phyloP scores from a whole-genome alignment of 768 basidiomycete species.

The Rhodotorula paludigena region DNA sequence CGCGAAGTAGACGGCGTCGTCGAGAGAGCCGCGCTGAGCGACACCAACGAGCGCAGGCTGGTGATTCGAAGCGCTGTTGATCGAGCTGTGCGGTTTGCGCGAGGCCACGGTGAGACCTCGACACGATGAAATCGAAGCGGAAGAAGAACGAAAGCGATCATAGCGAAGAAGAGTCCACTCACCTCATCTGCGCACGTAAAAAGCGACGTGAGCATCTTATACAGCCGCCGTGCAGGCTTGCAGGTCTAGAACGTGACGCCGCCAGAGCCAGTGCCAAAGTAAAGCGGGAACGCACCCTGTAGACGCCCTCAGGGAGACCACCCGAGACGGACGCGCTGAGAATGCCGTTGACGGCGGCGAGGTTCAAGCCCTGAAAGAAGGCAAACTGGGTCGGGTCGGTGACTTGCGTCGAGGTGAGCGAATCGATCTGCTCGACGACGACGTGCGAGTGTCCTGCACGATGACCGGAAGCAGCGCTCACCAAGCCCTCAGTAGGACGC shows the following conservation, averaged over 20 bases:
- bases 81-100: conserved; percentile 35
- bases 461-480: too few relatives aligned
- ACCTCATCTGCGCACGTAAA: too few relatives aligned
- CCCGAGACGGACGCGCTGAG: conserved; percentile 55
- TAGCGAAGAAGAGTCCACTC: too few relatives aligned
- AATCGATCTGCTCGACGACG: conserved; percentile 54
- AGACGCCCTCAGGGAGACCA: conserved; percentile 59
- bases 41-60: conserved; percentile 50
- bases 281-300: conserved; percentile 52
- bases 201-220: too few relatives aligned
- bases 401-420: conserved; percentile 52
- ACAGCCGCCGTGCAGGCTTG: too few relatives aligned
- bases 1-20: conserved; percentile 57
- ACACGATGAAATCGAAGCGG: neutral
- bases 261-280: too few relatives aligned
- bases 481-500: too few relatives aligned
- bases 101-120: neutral
- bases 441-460: conserved; percentile 55
- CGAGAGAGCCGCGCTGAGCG: conserved; percentile 59
- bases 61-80: conserved; percentile 59
- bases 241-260: too few relatives aligned
- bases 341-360: conserved; percentile 51
- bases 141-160: neutral
- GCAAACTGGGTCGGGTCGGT: conserved; percentile 56
- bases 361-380: conserved; percentile 50